Conservation (phyloP, 768 basidiomycete genomes). For the Imleria badia region DNA sequence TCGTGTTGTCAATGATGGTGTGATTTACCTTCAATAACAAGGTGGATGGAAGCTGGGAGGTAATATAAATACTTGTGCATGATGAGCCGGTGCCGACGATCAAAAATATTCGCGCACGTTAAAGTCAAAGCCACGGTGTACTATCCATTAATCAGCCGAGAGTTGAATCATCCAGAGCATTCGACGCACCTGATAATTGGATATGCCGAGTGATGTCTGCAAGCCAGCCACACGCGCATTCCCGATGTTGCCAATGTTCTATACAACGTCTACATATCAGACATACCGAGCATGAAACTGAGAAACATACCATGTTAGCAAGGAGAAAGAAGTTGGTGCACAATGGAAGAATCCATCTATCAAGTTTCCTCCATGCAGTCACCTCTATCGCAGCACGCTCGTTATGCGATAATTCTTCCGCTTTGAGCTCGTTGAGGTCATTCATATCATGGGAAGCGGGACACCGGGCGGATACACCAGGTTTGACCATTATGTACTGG, state of each 20-base stretch:
- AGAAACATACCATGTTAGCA: slow-evolving; percentile 44
- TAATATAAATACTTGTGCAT: slow-evolving; percentile 41
- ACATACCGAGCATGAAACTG: background rate
- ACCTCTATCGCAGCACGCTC: slow-evolving; percentile 31
- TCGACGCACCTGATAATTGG: slow-evolving; percentile 25
- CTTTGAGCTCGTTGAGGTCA: background rate
- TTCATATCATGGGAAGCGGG: background rate
- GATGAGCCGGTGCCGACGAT: background rate
- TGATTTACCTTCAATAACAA: slow-evolving; percentile 44
- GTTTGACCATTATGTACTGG: background rate
- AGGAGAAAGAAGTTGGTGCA: slow-evolving; percentile 49
- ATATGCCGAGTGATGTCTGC: slow-evolving; percentile 43
- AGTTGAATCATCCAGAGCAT: background rate
- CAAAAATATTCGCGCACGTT: slow-evolving; percentile 3
- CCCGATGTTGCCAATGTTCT: slow-evolving; percentile 48
- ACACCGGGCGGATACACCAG: background rate
- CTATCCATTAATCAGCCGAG: slow-evolving; percentile 10
- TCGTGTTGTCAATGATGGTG: background rate
- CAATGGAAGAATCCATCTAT: slow-evolving; percentile 46
- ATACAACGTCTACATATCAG: background rate
- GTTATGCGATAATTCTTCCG: slow-evolving; percentile 2
- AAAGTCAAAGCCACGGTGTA: slow-evolving; percentile 36
- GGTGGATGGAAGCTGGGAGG: slow-evolving; percentile 55
- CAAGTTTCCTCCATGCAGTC: slow-evolving; percentile 49
- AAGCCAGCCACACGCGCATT: slow-evolving; percentile 64